phyloP scores from a whole-genome alignment of 768 basidiomycete species.

The Russula sp. region DNA sequence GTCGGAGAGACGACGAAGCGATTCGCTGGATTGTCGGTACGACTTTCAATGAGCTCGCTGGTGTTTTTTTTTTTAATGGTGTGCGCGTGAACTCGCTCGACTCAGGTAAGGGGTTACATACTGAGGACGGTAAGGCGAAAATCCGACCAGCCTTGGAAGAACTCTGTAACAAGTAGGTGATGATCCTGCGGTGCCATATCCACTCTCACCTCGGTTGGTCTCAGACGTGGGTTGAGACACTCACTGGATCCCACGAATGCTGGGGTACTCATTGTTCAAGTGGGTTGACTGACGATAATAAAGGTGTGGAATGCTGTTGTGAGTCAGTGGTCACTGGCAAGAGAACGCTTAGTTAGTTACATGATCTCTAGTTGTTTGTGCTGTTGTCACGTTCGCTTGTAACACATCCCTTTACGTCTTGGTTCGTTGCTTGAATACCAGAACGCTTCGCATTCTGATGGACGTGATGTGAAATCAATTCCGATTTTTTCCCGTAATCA shows the following conservation, averaged over 20 bases:
- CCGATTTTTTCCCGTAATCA: too few relatives aligned
- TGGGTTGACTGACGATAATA: not conserved
- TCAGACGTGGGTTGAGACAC: not conserved
- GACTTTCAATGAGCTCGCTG: not conserved
- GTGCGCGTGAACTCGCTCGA: not conserved
- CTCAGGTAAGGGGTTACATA: conserved; percentile 4
- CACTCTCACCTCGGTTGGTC: not conserved
- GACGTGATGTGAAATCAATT: too few relatives aligned
- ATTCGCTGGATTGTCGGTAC: conserved; percentile 14
- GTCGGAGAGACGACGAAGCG: not conserved
- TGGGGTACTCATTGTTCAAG: conserved; percentile 6
- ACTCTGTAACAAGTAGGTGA: conserved; percentile 5
- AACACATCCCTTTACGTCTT: too few relatives aligned
- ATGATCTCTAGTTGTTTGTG: not conserved
- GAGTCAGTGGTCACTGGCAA: too few relatives aligned
- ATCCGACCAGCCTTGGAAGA: conserved; percentile 12
- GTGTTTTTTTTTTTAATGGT: not conserved
- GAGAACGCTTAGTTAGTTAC: not conserved
- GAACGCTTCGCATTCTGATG: too few relatives aligned
- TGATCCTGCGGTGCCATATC: not conserved
- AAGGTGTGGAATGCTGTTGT: not conserved
- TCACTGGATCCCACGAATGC: conserved; percentile 1
- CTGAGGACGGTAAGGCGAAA: not conserved
- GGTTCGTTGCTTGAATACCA: too few relatives aligned
- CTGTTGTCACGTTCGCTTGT: too few relatives aligned